A percentile compares a stretch with the other conserved stretches of the same genome.
phyloP scores from a whole-genome alignment of 139 green algal genomes.

The Coelastrella sp. region DNA sequence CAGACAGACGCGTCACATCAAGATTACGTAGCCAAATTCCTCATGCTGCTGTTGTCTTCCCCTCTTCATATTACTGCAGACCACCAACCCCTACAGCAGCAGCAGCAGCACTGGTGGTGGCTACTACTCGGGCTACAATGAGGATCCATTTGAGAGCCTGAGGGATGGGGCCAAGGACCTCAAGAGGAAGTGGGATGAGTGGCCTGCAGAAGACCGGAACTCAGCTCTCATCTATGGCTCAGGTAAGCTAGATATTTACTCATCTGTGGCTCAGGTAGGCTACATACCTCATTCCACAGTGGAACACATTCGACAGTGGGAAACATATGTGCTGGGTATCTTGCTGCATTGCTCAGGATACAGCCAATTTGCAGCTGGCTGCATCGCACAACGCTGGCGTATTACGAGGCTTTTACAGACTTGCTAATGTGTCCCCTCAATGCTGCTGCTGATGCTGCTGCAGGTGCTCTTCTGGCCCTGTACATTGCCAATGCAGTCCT shows the following conservation, averaged over 20 bases:
- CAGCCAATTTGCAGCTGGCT: background rate
- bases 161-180: background rate
- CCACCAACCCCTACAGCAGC: background rate
- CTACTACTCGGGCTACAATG: background rate
- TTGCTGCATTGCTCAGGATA: background rate
- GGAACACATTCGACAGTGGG: no score
- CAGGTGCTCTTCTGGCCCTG: slow-evolving; percentile 9
- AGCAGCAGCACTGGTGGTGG: background rate
- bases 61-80: background rate
- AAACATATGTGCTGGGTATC: background rate
- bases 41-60: background rate
- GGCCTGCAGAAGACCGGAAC: slow-evolving; percentile 25
- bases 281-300: no score
- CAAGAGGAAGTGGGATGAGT: background rate
- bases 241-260: background rate
- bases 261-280: background rate
- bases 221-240: slow-evolving; percentile 11
- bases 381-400: background rate
- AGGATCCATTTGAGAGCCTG: background rate
- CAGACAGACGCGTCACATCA: background rate
- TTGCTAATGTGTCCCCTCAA: background rate
- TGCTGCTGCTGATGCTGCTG: background rate
- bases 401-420: background rate
- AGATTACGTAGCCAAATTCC: background rate
- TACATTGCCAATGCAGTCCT: slow-evolving; percentile 25